These are phyloP conservation scores for Grosmannia penicillata DNA, from an alignment of 2,329 filamentous ascomycete species.

Conservation along the genomic window DNA sequence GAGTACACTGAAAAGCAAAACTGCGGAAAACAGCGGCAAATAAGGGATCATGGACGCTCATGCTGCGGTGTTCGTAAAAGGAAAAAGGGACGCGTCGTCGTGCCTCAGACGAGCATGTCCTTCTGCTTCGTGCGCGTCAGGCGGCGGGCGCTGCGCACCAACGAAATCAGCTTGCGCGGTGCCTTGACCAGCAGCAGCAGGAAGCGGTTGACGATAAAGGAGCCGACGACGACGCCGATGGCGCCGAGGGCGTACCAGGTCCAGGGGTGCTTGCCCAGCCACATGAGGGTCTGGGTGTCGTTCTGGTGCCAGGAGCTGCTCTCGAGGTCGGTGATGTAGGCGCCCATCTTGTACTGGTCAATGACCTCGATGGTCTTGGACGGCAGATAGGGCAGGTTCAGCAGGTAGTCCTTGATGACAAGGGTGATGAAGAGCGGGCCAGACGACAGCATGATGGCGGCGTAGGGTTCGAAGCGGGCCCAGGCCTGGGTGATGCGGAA, in stretches of 20 bases:
- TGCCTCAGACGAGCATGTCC: too few species aligned
- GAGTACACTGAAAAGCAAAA: too few species aligned
- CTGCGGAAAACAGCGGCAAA: too few species aligned
- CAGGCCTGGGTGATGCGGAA: conserved; percentile 49
- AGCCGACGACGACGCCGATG: conserved; percentile 13
- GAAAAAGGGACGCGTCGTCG: too few species aligned
- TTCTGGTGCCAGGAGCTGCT: conserved; percentile 26
- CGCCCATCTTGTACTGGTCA: conserved; percentile 15
- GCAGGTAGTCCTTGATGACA: conserved; percentile 60
- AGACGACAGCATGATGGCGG: conserved; percentile 67
- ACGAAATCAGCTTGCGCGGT: neutral
- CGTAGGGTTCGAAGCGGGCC: conserved; percentile 47
- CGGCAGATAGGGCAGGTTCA: conserved; percentile 23
- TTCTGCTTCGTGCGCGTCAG: too few species aligned
- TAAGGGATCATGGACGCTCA: too few species aligned
- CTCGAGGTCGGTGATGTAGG: conserved; percentile 18
- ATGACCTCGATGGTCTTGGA: conserved; percentile 15
- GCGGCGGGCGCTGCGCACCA: too few species aligned
- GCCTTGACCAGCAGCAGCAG: neutral
- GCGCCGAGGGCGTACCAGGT: conserved; percentile 17
- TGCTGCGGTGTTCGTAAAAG: too few species aligned
- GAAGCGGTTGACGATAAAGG: conserved; percentile 10
- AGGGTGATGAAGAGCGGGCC: conserved; percentile 64
- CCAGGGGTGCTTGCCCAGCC: conserved; percentile 24
- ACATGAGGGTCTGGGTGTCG: conserved; percentile 32